Evolutionary conservation across 176 grass and related monocot genomes (phyloP).

Genomic region (Phragmites australis): DNA sequence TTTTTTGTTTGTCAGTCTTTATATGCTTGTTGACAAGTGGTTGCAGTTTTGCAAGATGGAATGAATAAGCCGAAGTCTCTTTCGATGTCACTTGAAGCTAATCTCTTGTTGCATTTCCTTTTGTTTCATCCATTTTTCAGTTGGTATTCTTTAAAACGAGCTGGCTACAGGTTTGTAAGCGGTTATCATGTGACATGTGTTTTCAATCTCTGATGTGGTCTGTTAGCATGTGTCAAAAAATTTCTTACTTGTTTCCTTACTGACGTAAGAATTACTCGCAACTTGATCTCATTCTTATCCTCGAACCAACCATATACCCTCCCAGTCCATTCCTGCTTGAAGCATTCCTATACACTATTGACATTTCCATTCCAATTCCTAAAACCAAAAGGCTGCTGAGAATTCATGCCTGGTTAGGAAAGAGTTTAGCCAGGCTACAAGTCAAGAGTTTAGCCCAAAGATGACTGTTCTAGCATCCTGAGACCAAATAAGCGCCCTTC

Average conservation of each 20-base stretch:
- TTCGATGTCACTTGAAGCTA: neutral
- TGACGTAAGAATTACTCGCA: too few relatives aligned
- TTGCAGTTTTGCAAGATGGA: neutral
- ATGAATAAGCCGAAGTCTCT: neutral
- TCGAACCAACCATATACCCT: too few relatives aligned
- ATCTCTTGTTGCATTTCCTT: neutral
- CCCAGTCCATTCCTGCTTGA: too few relatives aligned
- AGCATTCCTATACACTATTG: too few relatives aligned
- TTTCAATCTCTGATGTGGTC: neutral
- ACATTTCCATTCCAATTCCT: too few relatives aligned
- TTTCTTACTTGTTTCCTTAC: too few relatives aligned
- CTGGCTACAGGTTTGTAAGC: neutral
- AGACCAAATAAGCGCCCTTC: neutral
- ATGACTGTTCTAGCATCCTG: too few relatives aligned
- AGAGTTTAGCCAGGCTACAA: too few relatives aligned
- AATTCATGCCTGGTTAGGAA: too few relatives aligned
- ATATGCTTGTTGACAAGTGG: constrained; percentile 3
- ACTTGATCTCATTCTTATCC: too few relatives aligned
- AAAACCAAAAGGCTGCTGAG: too few relatives aligned
- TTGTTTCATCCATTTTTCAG: constrained; percentile 33
- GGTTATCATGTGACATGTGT: neutral
- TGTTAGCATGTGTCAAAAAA: neutral
- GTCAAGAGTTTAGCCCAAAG: too few relatives aligned
- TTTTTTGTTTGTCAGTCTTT: neutral
- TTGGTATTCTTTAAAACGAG: neutral